Base-by-base conservation (phyloP, 2,329 filamentous ascomycete species). In the Trichoderma sp. region DNA sequence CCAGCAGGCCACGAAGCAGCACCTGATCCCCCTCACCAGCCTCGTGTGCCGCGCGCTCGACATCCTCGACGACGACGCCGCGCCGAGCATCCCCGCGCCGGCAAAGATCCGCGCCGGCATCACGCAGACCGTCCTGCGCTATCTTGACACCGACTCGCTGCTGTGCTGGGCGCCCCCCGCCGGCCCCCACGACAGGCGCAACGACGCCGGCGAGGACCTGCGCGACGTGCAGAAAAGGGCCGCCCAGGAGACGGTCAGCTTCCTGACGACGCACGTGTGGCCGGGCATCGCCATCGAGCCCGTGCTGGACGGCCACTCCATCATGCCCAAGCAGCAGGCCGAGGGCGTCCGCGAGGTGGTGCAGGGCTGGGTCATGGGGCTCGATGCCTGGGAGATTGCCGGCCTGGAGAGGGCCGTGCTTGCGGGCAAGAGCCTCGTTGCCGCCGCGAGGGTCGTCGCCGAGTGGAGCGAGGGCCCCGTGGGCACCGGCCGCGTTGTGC, bases 21-120 rank as follows among this genome's bases (percentile, higher is more conserved):
- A 98, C 81, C 88, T 96, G 59, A 95, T 97, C 73, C 96, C 96
- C 16, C 83, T 99, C 71, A 98, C 94, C 3, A 94, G 93, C 59
- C 87, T 97, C 18, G 84, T 90, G 26, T 93, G 93, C 71, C 90
- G 96, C 56, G 95, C 94, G 0, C 80, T 95, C 34, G 95, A 98
- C 77, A 92, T 98, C 67, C 84, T 84, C 59, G 84, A 84, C 24
- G 90, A 93, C 73, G 92, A 97, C 73, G 75, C 73, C 39, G 39
- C 39, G 2, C 37, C 70, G 1, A 55, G 68, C 21, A 60, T 68
- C 1, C 77, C 77, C 4, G 75, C 74, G 3, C 64, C 70, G 3
- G 86, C 60, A 83, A 88, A 83, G 28, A 84, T 91, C 46, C 86
- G 94, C 43, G 77, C 85, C 0, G 82, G 86, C 51, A 89, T 97